Conservation (phyloP, 2,329 filamentous ascomycete genomes). For the Monilinia fructicola region DNA sequence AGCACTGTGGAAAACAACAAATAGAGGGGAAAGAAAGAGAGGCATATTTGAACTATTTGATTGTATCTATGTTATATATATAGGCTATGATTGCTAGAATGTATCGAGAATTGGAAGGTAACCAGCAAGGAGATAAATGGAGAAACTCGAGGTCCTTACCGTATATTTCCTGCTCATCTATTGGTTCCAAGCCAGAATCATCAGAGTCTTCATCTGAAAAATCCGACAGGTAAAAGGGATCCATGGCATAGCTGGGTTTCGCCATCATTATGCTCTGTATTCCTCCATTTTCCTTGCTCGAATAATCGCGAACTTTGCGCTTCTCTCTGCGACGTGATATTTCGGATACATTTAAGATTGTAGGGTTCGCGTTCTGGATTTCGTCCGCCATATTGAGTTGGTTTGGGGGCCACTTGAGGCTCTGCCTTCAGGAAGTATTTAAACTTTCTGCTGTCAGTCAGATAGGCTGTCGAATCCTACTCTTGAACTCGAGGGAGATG, state of each 20-base stretch:
- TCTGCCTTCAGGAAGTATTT: background rate
- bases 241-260: slow-evolving; percentile 37
- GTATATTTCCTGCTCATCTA: slow-evolving; percentile 97
- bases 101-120: background rate
- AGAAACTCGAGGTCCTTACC: slow-evolving; percentile 51
- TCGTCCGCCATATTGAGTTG: slow-evolving; percentile 3
- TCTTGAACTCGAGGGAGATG: background rate
- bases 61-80: background rate
- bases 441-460: background rate
- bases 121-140: background rate
- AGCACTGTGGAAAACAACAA: background rate
- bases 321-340: slow-evolving; percentile 74
- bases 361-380: slow-evolving; percentile 83
- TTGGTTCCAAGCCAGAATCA: slow-evolving; percentile 70
- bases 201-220: slow-evolving; percentile 44
- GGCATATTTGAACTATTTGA: background rate
- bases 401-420: slow-evolving; percentile 7
- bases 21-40: background rate
- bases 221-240: slow-evolving; percentile 42
- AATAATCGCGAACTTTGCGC: slow-evolving; percentile 49
- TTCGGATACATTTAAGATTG: slow-evolving; percentile 83
- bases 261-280: slow-evolving; percentile 37
- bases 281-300: slow-evolving; percentile 32
- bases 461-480: background rate
- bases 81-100: background rate